Evolutionary conservation across 2,329 filamentous ascomycete genomes (phyloP).

Genomic region (Paramyrothecium sp.): DNA sequence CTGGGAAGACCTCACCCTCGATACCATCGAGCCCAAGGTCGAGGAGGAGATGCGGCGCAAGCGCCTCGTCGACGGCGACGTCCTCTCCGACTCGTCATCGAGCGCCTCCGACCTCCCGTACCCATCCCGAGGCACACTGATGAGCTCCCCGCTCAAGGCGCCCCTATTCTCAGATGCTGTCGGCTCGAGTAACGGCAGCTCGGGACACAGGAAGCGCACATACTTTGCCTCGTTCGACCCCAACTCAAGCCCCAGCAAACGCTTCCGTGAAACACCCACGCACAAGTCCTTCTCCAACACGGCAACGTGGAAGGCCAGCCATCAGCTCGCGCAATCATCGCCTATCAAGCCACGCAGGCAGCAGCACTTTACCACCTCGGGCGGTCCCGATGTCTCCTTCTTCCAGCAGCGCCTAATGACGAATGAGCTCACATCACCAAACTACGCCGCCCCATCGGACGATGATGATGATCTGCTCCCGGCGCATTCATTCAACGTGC

Average conservation of each 20-base stretch:
- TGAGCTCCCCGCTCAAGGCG: constrained; percentile 82
- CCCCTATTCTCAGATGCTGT: constrained; percentile 84
- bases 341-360: constrained; percentile 77
- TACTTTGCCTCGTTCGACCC: constrained; percentile 59
- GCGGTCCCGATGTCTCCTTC: constrained; percentile 74
- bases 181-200: constrained; percentile 67
- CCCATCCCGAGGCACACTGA: constrained; percentile 57
- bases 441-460: constrained; percentile 64
- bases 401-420: constrained; percentile 70
- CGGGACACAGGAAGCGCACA: constrained; percentile 62
- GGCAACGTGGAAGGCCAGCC: constrained; percentile 71
- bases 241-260: constrained; percentile 61
- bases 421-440: constrained; percentile 58
- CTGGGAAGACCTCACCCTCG: constrained; percentile 86
- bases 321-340: constrained; percentile 80
- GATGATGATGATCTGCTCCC: constrained; percentile 84
- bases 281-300: constrained; percentile 56
- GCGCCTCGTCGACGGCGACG: constrained; percentile 68
- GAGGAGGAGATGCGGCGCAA: constrained; percentile 77
- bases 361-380: constrained; percentile 70
- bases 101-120: constrained; percentile 77
- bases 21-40: constrained; percentile 80
- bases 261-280: constrained; percentile 63
- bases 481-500: constrained; percentile 68
- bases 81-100: constrained; percentile 83